phyloP scores from a whole-genome alignment of 768 basidiomycete species.

The Pulveroboletus sp. region DNA sequence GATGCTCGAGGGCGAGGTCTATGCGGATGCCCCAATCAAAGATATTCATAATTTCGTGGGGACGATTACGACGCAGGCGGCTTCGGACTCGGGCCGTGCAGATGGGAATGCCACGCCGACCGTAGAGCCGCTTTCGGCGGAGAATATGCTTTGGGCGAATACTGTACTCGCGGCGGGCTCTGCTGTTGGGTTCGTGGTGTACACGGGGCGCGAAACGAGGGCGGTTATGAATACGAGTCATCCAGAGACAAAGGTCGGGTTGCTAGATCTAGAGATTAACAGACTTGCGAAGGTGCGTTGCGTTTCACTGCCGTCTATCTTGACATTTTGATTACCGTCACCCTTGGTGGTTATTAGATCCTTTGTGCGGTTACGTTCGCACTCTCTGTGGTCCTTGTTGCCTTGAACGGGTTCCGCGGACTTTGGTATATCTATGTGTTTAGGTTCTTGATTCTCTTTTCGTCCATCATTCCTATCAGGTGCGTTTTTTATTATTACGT shows the following conservation, averaged over 20 bases:
- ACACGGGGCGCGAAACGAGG: constrained; percentile 92
- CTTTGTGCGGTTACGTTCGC: constrained; percentile 92
- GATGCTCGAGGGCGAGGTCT: constrained; percentile 80
- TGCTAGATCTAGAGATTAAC: constrained; percentile 94
- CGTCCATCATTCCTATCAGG: constrained; percentile 99
- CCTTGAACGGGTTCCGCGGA: constrained; percentile 93
- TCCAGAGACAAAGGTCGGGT: constrained; percentile 90
- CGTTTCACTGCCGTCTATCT: background rate
- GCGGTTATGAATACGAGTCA: constrained; percentile 99
- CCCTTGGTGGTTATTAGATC: constrained; percentile 51
- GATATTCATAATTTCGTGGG: constrained; percentile 96
- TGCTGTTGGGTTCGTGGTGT: constrained; percentile 89
- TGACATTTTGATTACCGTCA: background rate
- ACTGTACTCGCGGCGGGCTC: constrained; percentile 95
- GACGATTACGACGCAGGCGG: constrained; percentile 74
- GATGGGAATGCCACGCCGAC: constrained; percentile 38
- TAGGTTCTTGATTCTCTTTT: constrained; percentile 96
- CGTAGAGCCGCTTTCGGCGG: constrained; percentile 86
- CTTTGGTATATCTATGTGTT: constrained; percentile 96
- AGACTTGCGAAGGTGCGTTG: constrained; percentile 81
- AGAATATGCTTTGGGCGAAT: constrained; percentile 96
- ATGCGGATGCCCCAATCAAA: constrained; percentile 94
- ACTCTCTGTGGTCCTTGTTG: constrained; percentile 87
- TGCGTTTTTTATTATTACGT: constrained; percentile 33
- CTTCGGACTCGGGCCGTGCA: constrained; percentile 30